These are phyloP conservation scores for Eimeria tenella DNA, from an alignment of 169 alveolate genomes.

Conservation along the genomic window DNA sequence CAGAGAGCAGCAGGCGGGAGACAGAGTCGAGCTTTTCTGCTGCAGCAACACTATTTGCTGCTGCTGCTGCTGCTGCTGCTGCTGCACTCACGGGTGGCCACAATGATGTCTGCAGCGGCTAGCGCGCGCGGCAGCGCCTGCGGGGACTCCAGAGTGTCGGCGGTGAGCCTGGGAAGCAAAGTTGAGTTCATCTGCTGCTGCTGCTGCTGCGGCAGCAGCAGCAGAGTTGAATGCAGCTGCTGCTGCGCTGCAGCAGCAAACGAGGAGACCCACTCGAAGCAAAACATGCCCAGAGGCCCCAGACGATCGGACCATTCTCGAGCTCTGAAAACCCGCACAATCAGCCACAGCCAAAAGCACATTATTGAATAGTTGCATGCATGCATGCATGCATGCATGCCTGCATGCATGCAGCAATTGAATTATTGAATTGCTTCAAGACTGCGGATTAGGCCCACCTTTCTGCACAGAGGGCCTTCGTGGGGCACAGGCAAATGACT, in stretches of 20 bases:
- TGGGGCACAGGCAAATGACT: conserved; percentile 19
- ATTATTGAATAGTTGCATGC: no score
- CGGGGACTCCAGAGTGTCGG: background rate
- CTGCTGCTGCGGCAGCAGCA: no score
- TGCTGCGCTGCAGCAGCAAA: background rate
- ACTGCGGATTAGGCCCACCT: background rate
- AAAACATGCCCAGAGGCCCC: background rate
- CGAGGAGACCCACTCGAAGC: background rate
- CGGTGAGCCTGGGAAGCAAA: background rate
- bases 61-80: background rate
- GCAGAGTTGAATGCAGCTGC: no score
- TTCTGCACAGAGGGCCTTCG: conserved; percentile 17
- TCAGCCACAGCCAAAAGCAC: background rate
- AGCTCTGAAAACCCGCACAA: background rate
- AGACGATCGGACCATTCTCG: conserved; percentile 2
- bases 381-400: no score
- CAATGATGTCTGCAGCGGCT: background rate
- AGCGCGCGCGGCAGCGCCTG: background rate
- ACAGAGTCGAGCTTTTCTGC: conserved; percentile 13
- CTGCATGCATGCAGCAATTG: background rate
- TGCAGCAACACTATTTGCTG: background rate
- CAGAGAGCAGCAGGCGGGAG: background rate
- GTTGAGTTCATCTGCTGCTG: no score
- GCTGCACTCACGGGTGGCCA: conserved; percentile 19
- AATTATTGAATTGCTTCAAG: background rate